Evolutionary conservation across 768 basidiomycete species (phyloP).

Genomic region (Boletus reticuloceps): DNA sequence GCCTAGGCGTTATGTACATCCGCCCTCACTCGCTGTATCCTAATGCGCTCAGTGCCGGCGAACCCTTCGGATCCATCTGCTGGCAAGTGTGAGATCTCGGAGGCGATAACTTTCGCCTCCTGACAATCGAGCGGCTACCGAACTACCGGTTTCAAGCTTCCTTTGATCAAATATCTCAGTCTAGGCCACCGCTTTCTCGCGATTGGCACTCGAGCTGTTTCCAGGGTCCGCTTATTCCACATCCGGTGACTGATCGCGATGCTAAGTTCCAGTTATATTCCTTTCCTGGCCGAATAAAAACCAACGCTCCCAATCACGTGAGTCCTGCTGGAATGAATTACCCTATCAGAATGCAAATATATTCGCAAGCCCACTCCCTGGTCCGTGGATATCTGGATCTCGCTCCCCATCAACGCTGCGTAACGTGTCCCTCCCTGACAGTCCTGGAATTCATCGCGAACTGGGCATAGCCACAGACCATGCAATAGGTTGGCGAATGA

Average conservation of each 20-base stretch:
- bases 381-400: constrained; percentile 17
- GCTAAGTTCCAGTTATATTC: constrained; percentile 20
- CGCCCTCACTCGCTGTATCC: too few relatives aligned
- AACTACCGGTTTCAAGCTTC: constrained; percentile 28
- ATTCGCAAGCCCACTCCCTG: constrained; percentile 14
- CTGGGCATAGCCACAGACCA: not conserved
- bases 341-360: constrained; percentile 29
- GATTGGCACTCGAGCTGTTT: constrained; percentile 26
- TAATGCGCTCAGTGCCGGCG: constrained; percentile 27
- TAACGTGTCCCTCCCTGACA: constrained; percentile 14
- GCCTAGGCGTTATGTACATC: constrained; percentile 11
- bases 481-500: constrained; percentile 1
- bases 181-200: constrained; percentile 25
- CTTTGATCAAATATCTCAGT: constrained; percentile 28
- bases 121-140: constrained; percentile 33
- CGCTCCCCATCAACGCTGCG: constrained; percentile 20
- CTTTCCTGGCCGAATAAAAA: constrained; percentile 11
- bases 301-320: not conserved
- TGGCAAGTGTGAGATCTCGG: constrained; percentile 33
- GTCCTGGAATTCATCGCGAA: constrained; percentile 4
- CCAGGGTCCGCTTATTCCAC: constrained; percentile 32
- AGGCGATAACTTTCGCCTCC: constrained; percentile 31
- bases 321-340: constrained; percentile 19
- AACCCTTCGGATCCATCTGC: constrained; percentile 29
- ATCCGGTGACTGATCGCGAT: constrained; percentile 21